phyloP scores from a whole-genome alignment of 306 rosid species.

The Cicer chorassanicum region DNA sequence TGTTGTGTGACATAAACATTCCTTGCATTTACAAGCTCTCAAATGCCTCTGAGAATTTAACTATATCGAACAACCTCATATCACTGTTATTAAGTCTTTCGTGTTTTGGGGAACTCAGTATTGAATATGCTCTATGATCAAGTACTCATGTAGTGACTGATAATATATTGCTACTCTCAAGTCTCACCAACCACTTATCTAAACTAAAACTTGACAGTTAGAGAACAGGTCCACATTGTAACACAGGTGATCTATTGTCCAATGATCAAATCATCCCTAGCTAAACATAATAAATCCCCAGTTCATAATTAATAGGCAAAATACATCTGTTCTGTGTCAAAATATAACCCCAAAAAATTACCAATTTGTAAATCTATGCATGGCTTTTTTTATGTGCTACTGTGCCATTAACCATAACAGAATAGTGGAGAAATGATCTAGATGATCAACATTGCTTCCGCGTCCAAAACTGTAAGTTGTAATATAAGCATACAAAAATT shows the following conservation, averaged over 20 bases:
- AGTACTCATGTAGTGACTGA: neutral
- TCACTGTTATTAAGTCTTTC: neutral
- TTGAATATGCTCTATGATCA: slow-evolving; percentile 16
- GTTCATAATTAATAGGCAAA: neutral
- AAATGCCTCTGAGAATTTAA: slow-evolving; percentile 23
- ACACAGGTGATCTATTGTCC: neutral
- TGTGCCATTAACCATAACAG: neutral
- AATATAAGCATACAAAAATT: slow-evolving; percentile 16
- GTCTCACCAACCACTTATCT: slow-evolving; percentile 29
- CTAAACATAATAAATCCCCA: slow-evolving; percentile 33
- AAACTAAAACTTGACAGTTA: slow-evolving; percentile 11
- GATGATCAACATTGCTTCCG: slow-evolving; percentile 5
- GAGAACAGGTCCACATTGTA: slow-evolving; percentile 24
- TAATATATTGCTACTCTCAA: slow-evolving; percentile 7
- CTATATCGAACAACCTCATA: neutral
- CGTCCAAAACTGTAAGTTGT: slow-evolving; percentile 25
- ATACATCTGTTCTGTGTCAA: slow-evolving; percentile 6
- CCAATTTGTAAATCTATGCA: neutral
- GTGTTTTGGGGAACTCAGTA: neutral
- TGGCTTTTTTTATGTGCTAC: neutral
- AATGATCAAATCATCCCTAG: slow-evolving; percentile 30
- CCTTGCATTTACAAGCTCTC: slow-evolving; percentile 9
- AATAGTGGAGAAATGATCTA: slow-evolving; percentile 4
- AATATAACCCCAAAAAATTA: neutral
- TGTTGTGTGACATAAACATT: slow-evolving; percentile 17